A percentile compares a stretch with the other conserved stretches of the same genome.
phyloP scores from a whole-genome alignment of 2,329 filamentous ascomycete species.

The Paecilomyces niveus region DNA sequence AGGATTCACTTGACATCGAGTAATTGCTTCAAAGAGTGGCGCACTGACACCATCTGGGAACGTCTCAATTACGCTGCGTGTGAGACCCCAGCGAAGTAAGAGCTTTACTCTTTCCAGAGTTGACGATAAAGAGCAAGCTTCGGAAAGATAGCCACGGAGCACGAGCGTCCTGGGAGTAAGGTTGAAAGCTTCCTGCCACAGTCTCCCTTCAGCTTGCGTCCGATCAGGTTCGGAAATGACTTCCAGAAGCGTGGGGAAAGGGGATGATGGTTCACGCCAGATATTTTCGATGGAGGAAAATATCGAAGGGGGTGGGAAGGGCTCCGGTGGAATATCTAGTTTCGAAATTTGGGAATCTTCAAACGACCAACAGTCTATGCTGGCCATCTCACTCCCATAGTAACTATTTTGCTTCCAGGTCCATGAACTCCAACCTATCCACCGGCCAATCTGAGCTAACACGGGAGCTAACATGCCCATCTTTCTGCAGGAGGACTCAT shows the following conservation, averaged over 20 bases:
- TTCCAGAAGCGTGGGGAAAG: constrained; percentile 46
- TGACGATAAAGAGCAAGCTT: constrained; percentile 43
- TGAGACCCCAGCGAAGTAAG: constrained; percentile 63
- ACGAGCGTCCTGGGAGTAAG: constrained; percentile 61
- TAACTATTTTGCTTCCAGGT: constrained; percentile 44
- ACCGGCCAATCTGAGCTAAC: constrained; percentile 70
- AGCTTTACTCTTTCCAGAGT: constrained; percentile 63
- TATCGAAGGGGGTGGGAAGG: constrained; percentile 53
- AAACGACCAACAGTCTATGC: constrained; percentile 48
- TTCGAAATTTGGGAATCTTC: constrained; percentile 44
- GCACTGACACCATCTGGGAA: constrained; percentile 78
- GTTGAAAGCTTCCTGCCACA: constrained; percentile 30
- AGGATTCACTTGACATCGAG: constrained; percentile 75
- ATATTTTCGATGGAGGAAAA: constrained; percentile 48
- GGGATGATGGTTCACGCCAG: constrained; percentile 22
- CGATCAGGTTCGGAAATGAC: constrained; percentile 32
- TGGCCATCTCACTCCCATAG: constrained; percentile 55
- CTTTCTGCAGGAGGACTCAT: constrained; percentile 40
- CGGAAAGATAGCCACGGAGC: constrained; percentile 60
- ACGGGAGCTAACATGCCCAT: constrained; percentile 58
- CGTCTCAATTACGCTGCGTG: constrained; percentile 61
- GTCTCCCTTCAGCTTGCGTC: constrained; percentile 19
- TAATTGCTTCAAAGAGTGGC: constrained; percentile 74
- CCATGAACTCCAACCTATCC: constrained; percentile 71
- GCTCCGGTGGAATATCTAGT: constrained; percentile 41